Percentiles rank a stretch among this genome's conserved stretches.
Evolutionary conservation across 116 monocot genomes (phyloP).

Genomic region (Trichopus zeylanicus): DNA sequence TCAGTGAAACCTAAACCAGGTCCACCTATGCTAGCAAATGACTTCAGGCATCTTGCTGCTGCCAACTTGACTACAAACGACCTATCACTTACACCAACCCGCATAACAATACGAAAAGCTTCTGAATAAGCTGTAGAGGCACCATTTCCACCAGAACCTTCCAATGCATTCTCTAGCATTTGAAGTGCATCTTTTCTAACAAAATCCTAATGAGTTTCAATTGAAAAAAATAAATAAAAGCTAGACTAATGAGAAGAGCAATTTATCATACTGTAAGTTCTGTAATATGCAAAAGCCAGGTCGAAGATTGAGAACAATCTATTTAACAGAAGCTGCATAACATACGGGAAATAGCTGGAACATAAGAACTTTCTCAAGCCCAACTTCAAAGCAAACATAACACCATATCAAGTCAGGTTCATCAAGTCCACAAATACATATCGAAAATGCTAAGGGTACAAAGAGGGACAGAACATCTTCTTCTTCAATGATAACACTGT

Average conservation of each 20-base stretch:
- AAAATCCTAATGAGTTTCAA: slow-evolving; percentile 55
- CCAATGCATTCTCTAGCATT: slow-evolving; percentile 93
- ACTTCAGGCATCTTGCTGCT: slow-evolving; percentile 86
- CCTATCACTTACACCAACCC: slow-evolving; percentile 71
- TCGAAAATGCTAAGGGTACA: too few relatives aligned
- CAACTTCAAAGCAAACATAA: too few relatives aligned
- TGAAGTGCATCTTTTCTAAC: slow-evolving; percentile 89
- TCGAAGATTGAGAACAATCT: too few relatives aligned
- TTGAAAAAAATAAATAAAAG: not conserved
- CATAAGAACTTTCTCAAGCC: too few relatives aligned
- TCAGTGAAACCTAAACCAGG: slow-evolving; percentile 72
- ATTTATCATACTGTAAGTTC: not conserved
- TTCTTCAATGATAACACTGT: too few relatives aligned
- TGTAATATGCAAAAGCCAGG: slow-evolving; percentile 1
- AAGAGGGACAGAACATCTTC: too few relatives aligned
- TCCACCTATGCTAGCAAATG: slow-evolving; percentile 76
- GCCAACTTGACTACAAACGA: slow-evolving; percentile 72
- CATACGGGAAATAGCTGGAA: too few relatives aligned
- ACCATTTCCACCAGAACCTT: slow-evolving; percentile 76
- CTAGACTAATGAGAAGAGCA: too few relatives aligned
- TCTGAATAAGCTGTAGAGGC: slow-evolving; percentile 70
- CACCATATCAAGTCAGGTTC: too few relatives aligned
- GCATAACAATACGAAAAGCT: slow-evolving; percentile 76
- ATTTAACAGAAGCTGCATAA: too few relatives aligned
- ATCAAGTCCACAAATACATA: too few relatives aligned